Conservation (phyloP, 2,329 filamentous ascomycete genomes). For the Geosmithia morbida region DNA sequence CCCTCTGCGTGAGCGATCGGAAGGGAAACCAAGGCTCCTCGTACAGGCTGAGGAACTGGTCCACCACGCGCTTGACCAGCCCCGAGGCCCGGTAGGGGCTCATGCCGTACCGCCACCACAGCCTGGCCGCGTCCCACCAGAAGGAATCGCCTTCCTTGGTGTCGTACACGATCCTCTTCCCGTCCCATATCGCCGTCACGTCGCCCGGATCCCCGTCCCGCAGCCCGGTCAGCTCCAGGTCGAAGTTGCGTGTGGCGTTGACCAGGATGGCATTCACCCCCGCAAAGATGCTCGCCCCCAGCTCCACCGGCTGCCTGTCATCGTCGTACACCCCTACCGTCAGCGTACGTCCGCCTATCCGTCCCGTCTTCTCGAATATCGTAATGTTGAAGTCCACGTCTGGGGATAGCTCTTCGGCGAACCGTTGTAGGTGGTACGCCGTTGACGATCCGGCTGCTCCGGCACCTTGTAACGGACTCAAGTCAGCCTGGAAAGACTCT, state of each 20-base stretch:
- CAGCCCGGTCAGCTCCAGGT: constrained; percentile 40
- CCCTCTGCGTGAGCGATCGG: constrained; percentile 54
- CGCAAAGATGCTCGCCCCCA: constrained; percentile 89
- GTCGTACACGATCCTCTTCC: constrained; percentile 55
- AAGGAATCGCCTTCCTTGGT: constrained; percentile 41
- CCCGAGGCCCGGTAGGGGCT: constrained; percentile 61
- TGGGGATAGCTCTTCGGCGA: constrained; percentile 37
- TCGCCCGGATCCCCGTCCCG: constrained; percentile 20
- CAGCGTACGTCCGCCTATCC: constrained; percentile 74
- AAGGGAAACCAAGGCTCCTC: constrained; percentile 75
- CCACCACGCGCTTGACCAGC: constrained; percentile 57
- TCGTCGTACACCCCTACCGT: constrained; percentile 68
- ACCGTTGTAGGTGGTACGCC: constrained; percentile 68
- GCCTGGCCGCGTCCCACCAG: constrained; percentile 70
- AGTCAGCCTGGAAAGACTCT: neutral
- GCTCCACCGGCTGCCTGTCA: constrained; percentile 55
- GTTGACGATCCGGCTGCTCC: constrained; percentile 79
- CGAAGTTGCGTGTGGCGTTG: constrained; percentile 56
- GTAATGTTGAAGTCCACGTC: constrained; percentile 60
- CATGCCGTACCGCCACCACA: constrained; percentile 76
- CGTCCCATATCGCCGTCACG: constrained; percentile 73
- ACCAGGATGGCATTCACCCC: constrained; percentile 69
- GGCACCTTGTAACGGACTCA: constrained; percentile 44
- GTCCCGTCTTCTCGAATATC: constrained; percentile 66
- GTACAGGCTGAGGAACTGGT: constrained; percentile 68